Conservation (phyloP, 2,329 filamentous ascomycete species). For the Aspergillus uvarum region DNA sequence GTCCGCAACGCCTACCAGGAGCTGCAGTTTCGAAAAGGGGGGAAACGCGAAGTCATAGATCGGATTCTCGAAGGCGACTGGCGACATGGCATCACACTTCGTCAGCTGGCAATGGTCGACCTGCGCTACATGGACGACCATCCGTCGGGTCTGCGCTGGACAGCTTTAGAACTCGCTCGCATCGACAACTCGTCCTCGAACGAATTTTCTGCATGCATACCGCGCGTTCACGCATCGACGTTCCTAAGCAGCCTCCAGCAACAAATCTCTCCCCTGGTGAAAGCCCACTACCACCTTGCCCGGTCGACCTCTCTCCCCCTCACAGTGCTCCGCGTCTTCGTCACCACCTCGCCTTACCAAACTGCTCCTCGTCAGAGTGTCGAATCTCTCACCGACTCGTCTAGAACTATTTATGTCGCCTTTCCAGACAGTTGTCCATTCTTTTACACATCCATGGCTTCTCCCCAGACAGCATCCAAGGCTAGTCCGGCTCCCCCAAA, state of each 20-base stretch:
- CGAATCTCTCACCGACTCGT: conserved; percentile 55
- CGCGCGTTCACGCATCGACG: conserved; percentile 75
- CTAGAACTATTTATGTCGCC: conserved; percentile 73
- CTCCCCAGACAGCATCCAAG: conserved; percentile 37
- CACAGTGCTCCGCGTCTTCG: conserved; percentile 73
- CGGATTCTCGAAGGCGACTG: conserved; percentile 59
- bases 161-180: conserved; percentile 49
- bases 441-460: conserved; percentile 62
- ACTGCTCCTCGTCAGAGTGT: conserved; percentile 40
- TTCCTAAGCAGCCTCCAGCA: conserved; percentile 75
- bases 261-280: conserved; percentile 74
- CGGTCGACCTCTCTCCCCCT: conserved; percentile 65
- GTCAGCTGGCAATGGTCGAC: conserved; percentile 57
- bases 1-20: conserved; percentile 65
- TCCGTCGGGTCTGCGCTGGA: conserved; percentile 53
- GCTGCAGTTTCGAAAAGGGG: conserved; percentile 56
- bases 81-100: conserved; percentile 55
- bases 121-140: conserved; percentile 56
- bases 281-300: conserved; percentile 79
- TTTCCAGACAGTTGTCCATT: conserved; percentile 79
- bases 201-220: conserved; percentile 48
- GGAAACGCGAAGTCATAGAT: conserved; percentile 56
- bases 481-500: conserved; percentile 18
- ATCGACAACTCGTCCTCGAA: conserved; percentile 24
- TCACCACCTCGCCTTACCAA: conserved; percentile 79